These are phyloP conservation scores for Aspergillus bertholletiae DNA, from an alignment of 495 filamentous ascomycete species.

Conservation along the genomic window DNA sequence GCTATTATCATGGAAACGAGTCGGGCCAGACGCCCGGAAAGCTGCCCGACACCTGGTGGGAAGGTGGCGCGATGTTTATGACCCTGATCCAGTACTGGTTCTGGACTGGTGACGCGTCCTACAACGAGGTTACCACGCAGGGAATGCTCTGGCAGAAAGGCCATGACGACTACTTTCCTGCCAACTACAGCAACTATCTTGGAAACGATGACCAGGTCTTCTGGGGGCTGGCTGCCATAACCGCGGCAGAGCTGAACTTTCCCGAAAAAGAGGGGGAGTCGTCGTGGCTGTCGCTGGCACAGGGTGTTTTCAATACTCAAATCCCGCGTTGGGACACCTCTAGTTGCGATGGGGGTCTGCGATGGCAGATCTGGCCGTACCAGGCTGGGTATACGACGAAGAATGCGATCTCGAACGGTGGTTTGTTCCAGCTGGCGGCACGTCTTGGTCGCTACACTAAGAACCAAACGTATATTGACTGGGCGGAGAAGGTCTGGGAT, in stretches of 20 bases:
- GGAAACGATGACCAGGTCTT: constrained; percentile 80
- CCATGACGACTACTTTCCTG: constrained; percentile 61
- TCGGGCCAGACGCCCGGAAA: constrained; percentile 62
- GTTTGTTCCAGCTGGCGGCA: constrained; percentile 78
- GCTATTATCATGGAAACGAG: constrained; percentile 60
- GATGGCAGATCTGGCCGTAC: constrained; percentile 83
- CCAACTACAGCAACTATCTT: constrained; percentile 44
- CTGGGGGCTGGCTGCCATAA: constrained; percentile 72
- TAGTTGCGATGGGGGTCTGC: constrained; percentile 71
- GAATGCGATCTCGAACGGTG: constrained; percentile 75
- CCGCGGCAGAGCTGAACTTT: constrained; percentile 70
- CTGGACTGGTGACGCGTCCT: constrained; percentile 66
- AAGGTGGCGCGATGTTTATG: constrained; percentile 72
- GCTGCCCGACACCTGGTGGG: constrained; percentile 69
- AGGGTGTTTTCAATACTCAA: constrained; percentile 63
- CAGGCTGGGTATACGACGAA: constrained; percentile 80
- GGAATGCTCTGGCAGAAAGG: constrained; percentile 71
- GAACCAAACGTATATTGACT: constrained; percentile 71
- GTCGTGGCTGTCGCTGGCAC: constrained; percentile 59
- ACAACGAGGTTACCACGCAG: constrained; percentile 58
- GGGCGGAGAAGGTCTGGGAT: constrained; percentile 68
- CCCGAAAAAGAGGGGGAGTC: constrained; percentile 56
- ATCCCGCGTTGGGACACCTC: constrained; percentile 62
- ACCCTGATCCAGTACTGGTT: constrained; percentile 75
- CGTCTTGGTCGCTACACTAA: constrained; percentile 71